Base-by-base conservation (phyloP, 1,284 basidiomycete species). In the Microbotryomycetes sp. region DNA sequence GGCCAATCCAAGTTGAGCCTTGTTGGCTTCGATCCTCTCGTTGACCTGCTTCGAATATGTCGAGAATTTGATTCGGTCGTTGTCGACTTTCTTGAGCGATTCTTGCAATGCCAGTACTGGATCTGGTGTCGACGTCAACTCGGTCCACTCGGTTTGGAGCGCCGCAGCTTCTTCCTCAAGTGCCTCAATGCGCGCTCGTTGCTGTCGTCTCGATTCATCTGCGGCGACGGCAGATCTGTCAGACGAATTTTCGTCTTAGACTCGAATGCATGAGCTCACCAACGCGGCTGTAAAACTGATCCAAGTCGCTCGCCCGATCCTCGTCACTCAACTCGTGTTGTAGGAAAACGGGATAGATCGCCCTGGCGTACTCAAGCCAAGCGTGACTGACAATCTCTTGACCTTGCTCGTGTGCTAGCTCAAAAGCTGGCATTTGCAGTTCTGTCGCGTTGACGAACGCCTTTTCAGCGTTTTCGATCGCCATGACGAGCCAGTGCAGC, bases 401-500 rank as follows among this genome's bases (percentile, higher is more conserved):
- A 5, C 45, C 24, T 1, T 52, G 27, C 28, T n/a, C 35, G 23
- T 21, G n/a, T 11, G 50, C 46, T 29, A 45, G 56, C 26, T 65
- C 63, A 6, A 41, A 35, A 9, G 55, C 64, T 31, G 62, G 66
- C 55, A 71, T 63, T 26, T 68, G 68, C 5, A 70, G 53, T 29
- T 66, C 64, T 3, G 56, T 49, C 46, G 61, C 59, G 5, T 59
- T 58, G 21, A 55, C 26, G 47, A 71, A 70, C 29, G 65, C 67
- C 23, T 56, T 30, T 30, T 66, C 59, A 24, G 61, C 57, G 11
- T 57, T 23, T 49, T 69, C 64, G 57, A 74, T 68, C 26, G 64
- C 59, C 24, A 57, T 62, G 46, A 73, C 67, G 31, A 73, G 59
- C 73, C 73, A 74, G 58, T 74, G 68, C 24, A 74, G 55, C 72